phyloP scores from a whole-genome alignment of 768 basidiomycete genomes.

The Auriculariales sp. region DNA sequence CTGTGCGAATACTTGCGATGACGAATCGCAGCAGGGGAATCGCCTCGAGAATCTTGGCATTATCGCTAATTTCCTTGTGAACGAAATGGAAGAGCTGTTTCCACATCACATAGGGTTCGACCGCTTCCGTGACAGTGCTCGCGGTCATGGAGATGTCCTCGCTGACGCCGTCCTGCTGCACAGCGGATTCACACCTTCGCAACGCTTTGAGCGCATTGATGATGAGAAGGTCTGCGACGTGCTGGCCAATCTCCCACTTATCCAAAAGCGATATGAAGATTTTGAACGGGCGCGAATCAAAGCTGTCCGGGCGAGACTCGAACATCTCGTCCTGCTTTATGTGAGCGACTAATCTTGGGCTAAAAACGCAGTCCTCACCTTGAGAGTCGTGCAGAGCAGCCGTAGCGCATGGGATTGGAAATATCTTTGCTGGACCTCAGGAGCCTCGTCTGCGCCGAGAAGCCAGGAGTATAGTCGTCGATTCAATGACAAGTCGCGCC shows the following conservation, averaged over 20 bases:
- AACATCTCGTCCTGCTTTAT: slow-evolving; percentile 57
- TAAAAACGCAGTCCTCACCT: slow-evolving; percentile 24
- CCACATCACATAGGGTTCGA: slow-evolving; percentile 84
- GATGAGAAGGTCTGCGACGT: slow-evolving; percentile 62
- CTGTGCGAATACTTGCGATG: slow-evolving; percentile 51
- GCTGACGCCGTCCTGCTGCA: background rate
- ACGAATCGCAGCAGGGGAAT: slow-evolving; percentile 59
- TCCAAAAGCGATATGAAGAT: slow-evolving; percentile 90
- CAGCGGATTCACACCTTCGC: slow-evolving; percentile 42
- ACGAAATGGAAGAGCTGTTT: slow-evolving; percentile 47
- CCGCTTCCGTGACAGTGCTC: slow-evolving; percentile 79
- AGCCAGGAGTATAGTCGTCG: slow-evolving; percentile 89
- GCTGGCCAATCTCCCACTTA: slow-evolving; percentile 89
- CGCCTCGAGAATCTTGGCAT: slow-evolving; percentile 28
- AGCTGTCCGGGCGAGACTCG: slow-evolving; percentile 52
- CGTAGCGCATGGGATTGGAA: slow-evolving; percentile 57
- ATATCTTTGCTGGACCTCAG: slow-evolving; percentile 59
- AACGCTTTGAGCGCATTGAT: slow-evolving; percentile 65
- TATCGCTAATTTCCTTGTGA: slow-evolving; percentile 32
- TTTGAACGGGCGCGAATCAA: slow-evolving; percentile 81
- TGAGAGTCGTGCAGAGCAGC: slow-evolving; percentile 53
- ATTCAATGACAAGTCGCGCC: slow-evolving; percentile 85
- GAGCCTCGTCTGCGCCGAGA: slow-evolving; percentile 66
- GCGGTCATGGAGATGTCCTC: slow-evolving; percentile 65
- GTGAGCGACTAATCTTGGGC: background rate